phyloP scores from a whole-genome alignment of 164 flowering plant genomes.

The Vitis labrusca region DNA sequence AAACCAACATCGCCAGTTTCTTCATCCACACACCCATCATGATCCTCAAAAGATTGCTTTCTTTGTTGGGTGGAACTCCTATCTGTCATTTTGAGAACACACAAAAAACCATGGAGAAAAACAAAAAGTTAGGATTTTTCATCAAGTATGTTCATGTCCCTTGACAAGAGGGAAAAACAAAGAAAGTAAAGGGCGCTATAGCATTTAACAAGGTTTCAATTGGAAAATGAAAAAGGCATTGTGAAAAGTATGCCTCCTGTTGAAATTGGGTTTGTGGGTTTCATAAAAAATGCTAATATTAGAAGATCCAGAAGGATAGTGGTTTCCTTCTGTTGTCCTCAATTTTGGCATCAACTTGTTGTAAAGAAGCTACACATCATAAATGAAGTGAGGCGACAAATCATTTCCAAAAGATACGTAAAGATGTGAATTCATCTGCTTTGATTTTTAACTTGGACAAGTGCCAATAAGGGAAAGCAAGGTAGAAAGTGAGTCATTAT shows the following conservation, averaged over 20 bases:
- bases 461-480: constrained; percentile 23
- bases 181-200: neutral
- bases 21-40: constrained; percentile 40
- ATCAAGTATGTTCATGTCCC: too few species aligned
- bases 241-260: neutral
- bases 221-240: neutral
- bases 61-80: constrained; percentile 29
- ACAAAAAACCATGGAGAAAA: neutral
- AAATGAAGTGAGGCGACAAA: constrained; percentile 22
- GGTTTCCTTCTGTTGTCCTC: constrained; percentile 10
- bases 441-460: constrained; percentile 13
- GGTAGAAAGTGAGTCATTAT: constrained; percentile 10
- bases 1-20: constrained; percentile 26
- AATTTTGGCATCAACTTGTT: constrained; percentile 15
- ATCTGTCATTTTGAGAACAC: constrained; percentile 20
- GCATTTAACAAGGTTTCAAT: neutral
- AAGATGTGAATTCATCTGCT: constrained; percentile 3
- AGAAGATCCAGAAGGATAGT: constrained; percentile 17
- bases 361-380: constrained; percentile 8
- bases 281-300: constrained; percentile 30
- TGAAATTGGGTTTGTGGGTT: constrained; percentile 7
- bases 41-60: constrained; percentile 32
- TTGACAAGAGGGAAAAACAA: neutral
- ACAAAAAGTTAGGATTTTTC: neutral
- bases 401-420: constrained; percentile 8